phyloP scores from a whole-genome alignment of 805 yeast genomes.

The Candida coleopterorum region DNA sequence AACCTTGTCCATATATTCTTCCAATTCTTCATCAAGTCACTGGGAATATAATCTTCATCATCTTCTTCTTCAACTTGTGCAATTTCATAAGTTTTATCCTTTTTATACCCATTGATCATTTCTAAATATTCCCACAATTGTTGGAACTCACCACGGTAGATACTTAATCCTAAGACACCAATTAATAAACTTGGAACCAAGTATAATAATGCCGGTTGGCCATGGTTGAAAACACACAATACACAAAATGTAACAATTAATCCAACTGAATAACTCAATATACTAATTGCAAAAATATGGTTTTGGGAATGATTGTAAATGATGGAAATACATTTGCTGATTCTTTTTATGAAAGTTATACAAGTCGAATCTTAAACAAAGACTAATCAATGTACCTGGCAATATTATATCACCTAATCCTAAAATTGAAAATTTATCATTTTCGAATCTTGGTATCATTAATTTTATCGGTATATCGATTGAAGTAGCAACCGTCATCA shows the following conservation, averaged over 20 bases:
- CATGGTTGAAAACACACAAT: slow-evolving; percentile 34
- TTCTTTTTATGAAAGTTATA: slow-evolving; percentile 23
- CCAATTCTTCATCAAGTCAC: slow-evolving; percentile 12
- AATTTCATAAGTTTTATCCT: slow-evolving; percentile 8
- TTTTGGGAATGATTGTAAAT: slow-evolving; percentile 30
- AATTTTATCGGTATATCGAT: slow-evolving; percentile 54
- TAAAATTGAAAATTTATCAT: slow-evolving; percentile 32
- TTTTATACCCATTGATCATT: slow-evolving; percentile 18
- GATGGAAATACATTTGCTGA: slow-evolving; percentile 33
- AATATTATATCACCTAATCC: slow-evolving; percentile 67
- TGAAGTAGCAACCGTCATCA: slow-evolving; percentile 57
- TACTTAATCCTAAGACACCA: slow-evolving; percentile 29
- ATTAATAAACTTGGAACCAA: slow-evolving; percentile 46
- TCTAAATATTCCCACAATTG: slow-evolving; percentile 35
- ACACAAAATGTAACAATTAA: slow-evolving; percentile 39
- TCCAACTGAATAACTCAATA: slow-evolving; percentile 48
- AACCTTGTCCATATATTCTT: slow-evolving; percentile 13
- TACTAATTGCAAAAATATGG: slow-evolving; percentile 43
- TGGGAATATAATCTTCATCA: slow-evolving; percentile 9
- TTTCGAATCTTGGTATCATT: slow-evolving; percentile 39
- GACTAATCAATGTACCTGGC: slow-evolving; percentile 51
- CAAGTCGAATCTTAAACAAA: slow-evolving; percentile 53
- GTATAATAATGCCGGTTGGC: slow-evolving; percentile 68
- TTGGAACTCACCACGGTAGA: slow-evolving; percentile 37
- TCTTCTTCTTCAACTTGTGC: slow-evolving; percentile 10